Percentiles rank a stretch among this genome's conserved stretches.
Conservation (phyloP, 2,329 filamentous ascomycete genomes). For the Hortaea werneckii region DNA sequence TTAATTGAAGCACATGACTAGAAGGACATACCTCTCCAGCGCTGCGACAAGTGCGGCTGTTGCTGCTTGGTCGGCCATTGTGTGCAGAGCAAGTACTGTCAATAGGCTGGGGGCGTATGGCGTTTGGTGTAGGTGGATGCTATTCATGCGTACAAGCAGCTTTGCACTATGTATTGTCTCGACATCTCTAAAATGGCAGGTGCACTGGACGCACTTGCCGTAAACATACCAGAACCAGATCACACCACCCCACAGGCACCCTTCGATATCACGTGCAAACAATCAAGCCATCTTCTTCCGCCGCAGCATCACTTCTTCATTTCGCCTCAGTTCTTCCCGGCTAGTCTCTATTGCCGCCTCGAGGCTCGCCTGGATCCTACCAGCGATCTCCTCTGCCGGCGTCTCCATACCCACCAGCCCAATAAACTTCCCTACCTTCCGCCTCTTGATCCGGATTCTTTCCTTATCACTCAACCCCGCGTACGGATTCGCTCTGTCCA, state of each 20-base stretch:
- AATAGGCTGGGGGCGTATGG: too few species aligned
- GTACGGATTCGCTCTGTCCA: constrained; percentile 10
- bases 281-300: constrained; percentile 21
- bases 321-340: constrained; percentile 22
- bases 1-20: too few species aligned
- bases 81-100: too few species aligned
- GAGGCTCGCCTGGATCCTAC: constrained; percentile 28
- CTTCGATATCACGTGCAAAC: neutral
- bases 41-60: too few species aligned
- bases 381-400: constrained; percentile 37
- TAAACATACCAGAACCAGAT: too few species aligned
- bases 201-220: too few species aligned
- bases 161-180: too few species aligned
- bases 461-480: constrained; percentile 28
- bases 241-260: neutral
- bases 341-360: constrained; percentile 21
- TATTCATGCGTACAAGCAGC: too few species aligned
- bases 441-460: constrained; percentile 47
- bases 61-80: too few species aligned
- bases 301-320: constrained; percentile 25
- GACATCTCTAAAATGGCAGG: too few species aligned
- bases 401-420: constrained; percentile 55
- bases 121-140: too few species aligned
- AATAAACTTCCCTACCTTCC: constrained; percentile 64
- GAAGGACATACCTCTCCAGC: too few species aligned